phyloP scores from a whole-genome alignment of 202 grass and related monocot genomes.

The Hordeum pubiflorum region DNA sequence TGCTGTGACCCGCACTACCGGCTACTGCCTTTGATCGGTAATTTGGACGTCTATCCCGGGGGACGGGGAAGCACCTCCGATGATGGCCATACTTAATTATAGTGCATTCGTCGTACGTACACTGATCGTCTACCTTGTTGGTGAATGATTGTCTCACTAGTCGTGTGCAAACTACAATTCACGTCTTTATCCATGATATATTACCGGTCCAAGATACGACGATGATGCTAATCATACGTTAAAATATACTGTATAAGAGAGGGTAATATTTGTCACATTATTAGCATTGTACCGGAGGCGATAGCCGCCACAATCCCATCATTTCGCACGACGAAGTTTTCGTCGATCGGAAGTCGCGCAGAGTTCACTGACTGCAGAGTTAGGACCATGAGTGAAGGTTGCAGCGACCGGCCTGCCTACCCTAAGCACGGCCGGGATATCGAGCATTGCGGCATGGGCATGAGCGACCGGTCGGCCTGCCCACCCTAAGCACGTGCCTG shows the following conservation, averaged over 20 bases:
- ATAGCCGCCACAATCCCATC: neutral
- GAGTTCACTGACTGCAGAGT: neutral
- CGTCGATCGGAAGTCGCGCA: neutral
- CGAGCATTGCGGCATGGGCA: neutral
- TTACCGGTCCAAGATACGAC: neutral
- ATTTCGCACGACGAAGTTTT: neutral
- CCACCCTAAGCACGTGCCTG: neutral
- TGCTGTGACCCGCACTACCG: neutral
- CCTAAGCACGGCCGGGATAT: neutral
- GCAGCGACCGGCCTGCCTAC: neutral
- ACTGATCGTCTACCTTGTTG: neutral
- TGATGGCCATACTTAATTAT: too few relatives aligned
- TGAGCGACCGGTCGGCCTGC: too few relatives aligned
- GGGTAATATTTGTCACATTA: neutral
- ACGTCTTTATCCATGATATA: neutral
- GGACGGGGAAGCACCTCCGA: too few relatives aligned
- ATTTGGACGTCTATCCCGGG: neutral
- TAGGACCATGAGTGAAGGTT: neutral
- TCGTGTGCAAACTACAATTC: neutral
- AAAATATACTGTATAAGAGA: neutral
- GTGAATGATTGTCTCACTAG: constrained; percentile 10
- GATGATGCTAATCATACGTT: neutral
- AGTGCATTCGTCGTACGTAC: neutral
- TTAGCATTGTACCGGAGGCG: neutral
- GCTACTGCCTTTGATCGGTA: neutral